These are phyloP conservation scores for Phaeosphaeria sp. DNA, from an alignment of 2,329 filamentous ascomycete species.

Conservation along the genomic window DNA sequence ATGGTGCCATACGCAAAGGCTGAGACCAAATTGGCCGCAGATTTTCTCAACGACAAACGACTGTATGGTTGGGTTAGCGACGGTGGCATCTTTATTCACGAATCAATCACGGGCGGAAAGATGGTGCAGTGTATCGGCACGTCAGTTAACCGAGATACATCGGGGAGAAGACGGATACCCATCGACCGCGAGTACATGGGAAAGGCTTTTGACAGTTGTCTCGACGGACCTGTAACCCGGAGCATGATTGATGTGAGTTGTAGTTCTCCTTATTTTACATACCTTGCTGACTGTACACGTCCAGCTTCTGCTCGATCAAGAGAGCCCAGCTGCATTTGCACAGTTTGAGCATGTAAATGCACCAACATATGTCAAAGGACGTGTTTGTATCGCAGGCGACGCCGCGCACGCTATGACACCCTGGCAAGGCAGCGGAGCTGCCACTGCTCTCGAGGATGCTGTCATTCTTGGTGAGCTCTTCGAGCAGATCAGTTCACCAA, in stretches of 20 bases:
- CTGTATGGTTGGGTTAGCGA: conserved; percentile 20
- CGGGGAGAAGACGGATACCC: conserved; percentile 9
- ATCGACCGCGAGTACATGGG: conserved; percentile 7
- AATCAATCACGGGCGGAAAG: conserved; percentile 12
- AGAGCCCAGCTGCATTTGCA: conserved; percentile 5
- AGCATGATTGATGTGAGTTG: conserved; percentile 48
- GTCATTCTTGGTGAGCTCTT: conserved; percentile 50
- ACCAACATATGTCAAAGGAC: conserved; percentile 15
- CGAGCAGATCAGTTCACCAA: background rate
- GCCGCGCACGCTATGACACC: conserved; percentile 61
- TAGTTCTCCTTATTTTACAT: too few species aligned
- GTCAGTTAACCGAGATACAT: conserved; percentile 5
- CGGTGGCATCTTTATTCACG: conserved; percentile 20
- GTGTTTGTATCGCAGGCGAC: conserved; percentile 57
- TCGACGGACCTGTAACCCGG: conserved; percentile 45
- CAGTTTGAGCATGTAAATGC: conserved; percentile 12
- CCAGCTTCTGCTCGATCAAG: conserved; percentile 6
- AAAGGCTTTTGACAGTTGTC: conserved; percentile 5
- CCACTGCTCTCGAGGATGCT: conserved; percentile 60
- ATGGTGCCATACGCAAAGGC: conserved; percentile 17
- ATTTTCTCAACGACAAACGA: conserved; percentile 5
- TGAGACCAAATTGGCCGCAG: conserved; percentile 9
- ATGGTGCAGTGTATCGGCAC: conserved; percentile 15
- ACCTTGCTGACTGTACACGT: too few species aligned
- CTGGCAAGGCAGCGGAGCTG: conserved; percentile 59